Percentiles rank a stretch among this genome's conserved stretches.
These are phyloP conservation scores for Beta lomatogona DNA, from an alignment of 179 eudicot species.

Conservation along the genomic window DNA sequence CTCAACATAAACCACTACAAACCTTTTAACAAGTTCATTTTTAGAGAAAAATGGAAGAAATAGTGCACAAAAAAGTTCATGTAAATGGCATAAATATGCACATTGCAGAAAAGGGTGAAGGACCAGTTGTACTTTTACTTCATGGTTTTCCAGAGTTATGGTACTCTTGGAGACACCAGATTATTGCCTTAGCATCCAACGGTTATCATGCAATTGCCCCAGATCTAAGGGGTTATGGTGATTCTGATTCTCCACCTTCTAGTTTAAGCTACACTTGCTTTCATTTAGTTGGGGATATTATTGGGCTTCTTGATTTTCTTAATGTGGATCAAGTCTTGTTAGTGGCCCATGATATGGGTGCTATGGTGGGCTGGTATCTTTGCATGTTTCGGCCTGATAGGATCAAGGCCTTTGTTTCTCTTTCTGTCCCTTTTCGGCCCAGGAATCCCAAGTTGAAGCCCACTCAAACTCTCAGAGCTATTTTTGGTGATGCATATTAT, in stretches of 20 bases:
- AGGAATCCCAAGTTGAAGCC: constrained; percentile 60
- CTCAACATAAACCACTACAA: not conserved
- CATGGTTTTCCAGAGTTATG: constrained; percentile 79
- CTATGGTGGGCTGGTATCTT: constrained; percentile 59
- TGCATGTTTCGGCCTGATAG: constrained; percentile 74
- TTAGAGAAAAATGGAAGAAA: constrained; percentile 35
- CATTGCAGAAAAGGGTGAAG: constrained; percentile 61
- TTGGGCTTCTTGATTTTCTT: constrained; percentile 46
- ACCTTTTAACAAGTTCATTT: not conserved
- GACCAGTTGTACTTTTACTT: constrained; percentile 47
- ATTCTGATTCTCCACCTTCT: constrained; percentile 47
- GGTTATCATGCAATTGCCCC: constrained; percentile 74
- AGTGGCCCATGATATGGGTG: constrained; percentile 82
- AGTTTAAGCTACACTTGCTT: constrained; percentile 45
- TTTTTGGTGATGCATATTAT: constrained; percentile 68
- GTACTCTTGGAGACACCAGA: constrained; percentile 79
- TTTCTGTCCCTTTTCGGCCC: constrained; percentile 60
- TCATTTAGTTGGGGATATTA: constrained; percentile 62
- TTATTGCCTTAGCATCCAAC: constrained; percentile 41
- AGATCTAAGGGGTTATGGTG: constrained; percentile 77
- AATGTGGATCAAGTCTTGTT: constrained; percentile 39
- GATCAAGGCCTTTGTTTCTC: constrained; percentile 54
- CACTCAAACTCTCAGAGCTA: constrained; percentile 36
- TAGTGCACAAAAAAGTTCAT: constrained; percentile 43
- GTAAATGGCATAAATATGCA: constrained; percentile 65